Percentiles rank a stretch among this genome's conserved stretches.
phyloP scores from a whole-genome alignment of 2,329 filamentous ascomycete species.

The Herpomyces periplanetae region DNA sequence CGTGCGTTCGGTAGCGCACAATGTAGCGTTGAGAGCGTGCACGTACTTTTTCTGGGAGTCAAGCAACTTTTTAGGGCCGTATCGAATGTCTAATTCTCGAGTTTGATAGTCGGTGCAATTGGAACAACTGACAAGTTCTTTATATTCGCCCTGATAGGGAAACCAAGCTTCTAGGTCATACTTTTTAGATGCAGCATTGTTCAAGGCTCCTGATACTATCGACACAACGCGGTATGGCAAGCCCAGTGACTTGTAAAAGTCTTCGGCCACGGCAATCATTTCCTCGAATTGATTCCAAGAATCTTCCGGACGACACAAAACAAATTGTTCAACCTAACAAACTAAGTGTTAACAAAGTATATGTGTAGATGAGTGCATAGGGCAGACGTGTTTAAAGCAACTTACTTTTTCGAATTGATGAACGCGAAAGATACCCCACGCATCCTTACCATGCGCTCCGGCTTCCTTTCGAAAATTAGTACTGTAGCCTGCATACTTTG shows the following conservation, averaged over 20 bases:
- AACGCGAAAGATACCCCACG: slow-evolving; percentile 90
- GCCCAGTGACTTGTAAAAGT: slow-evolving; percentile 64
- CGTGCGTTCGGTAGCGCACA: slow-evolving; percentile 64
- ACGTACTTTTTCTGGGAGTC: slow-evolving; percentile 37
- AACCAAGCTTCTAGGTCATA: slow-evolving; percentile 90
- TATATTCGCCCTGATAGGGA: slow-evolving; percentile 84
- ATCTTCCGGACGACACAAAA: slow-evolving; percentile 45
- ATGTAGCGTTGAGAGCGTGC: slow-evolving; percentile 57
- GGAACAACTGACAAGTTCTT: slow-evolving; percentile 83
- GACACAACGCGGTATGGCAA: slow-evolving; percentile 68
- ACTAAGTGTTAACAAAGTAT: slow-evolving; percentile 4
- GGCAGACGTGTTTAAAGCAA: slow-evolving; percentile 2
- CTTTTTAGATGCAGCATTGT: slow-evolving; percentile 65
- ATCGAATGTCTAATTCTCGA: slow-evolving; percentile 64
- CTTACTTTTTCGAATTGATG: slow-evolving; percentile 76
- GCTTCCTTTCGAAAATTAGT: slow-evolving; percentile 91
- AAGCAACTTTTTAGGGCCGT: slow-evolving; percentile 47
- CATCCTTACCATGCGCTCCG: slow-evolving; percentile 58
- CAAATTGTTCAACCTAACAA: slow-evolving; percentile 28
- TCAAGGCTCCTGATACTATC: slow-evolving; percentile 82
- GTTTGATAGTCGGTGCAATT: slow-evolving; percentile 97
- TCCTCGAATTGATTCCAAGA: slow-evolving; percentile 74
- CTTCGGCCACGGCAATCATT: slow-evolving; percentile 67
- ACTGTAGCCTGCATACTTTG: slow-evolving; percentile 67
- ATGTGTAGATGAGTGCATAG: not conserved